These are phyloP conservation scores for Mallotus nudiflorus DNA, from an alignment of 345 rosid genomes.

Conservation along the genomic window DNA sequence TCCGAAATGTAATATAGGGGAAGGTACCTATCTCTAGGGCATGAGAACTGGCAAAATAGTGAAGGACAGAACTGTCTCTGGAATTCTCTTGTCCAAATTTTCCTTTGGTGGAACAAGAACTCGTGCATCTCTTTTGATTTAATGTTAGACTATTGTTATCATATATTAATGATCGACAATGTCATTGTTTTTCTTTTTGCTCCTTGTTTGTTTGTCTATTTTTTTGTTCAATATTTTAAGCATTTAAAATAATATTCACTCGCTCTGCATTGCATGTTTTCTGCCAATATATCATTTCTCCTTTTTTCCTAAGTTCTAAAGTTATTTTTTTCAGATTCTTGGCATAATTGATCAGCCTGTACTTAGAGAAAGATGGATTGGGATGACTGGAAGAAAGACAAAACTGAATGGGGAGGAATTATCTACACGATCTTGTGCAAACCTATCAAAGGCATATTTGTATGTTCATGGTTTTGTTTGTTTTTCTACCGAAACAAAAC, in stretches of 20 bases:
- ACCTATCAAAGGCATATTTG: constrained; percentile 82
- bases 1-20: not conserved
- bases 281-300: too few species aligned
- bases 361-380: constrained; percentile 89
- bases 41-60: constrained; percentile 3
- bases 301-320: not conserved
- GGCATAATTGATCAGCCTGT: constrained; percentile 92
- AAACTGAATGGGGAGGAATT: constrained; percentile 72
- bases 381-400: constrained; percentile 72
- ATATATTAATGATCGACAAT: not conserved
- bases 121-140: not conserved
- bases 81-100: not conserved
- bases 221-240: not conserved
- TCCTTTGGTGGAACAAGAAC: not conserved
- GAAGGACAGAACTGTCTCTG: not conserved
- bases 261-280: too few species aligned
- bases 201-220: not conserved
- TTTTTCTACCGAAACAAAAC: not conserved
- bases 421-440: constrained; percentile 64
- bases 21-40: too few species aligned
- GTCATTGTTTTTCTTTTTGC: not conserved
- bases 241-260: not conserved
- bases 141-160: not conserved
- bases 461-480: constrained; percentile 36
- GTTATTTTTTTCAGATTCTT: constrained; percentile 53